Conservation (phyloP, 768 basidiomycete species). For the Psilocybe sp. region DNA sequence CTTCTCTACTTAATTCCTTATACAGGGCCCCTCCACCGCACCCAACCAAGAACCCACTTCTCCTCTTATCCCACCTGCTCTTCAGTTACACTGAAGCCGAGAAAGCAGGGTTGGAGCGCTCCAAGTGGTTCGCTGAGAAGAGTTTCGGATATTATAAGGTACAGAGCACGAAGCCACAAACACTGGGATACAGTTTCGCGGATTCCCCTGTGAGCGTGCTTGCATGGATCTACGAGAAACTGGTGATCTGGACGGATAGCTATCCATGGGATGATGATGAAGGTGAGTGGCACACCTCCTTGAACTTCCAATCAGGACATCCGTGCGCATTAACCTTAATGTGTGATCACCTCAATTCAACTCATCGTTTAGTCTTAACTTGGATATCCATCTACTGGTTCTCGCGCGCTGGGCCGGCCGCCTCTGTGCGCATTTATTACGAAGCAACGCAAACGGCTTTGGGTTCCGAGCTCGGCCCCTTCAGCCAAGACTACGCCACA, state of each 20-base stretch:
- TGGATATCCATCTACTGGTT: conserved; percentile 63
- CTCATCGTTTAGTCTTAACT: conserved; percentile 38
- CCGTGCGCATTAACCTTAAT: neutral
- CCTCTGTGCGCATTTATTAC: conserved; percentile 57
- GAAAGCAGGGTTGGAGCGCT: neutral
- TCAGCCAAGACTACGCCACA: conserved; percentile 6
- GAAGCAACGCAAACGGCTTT: conserved; percentile 29
- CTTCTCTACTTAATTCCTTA: neutral
- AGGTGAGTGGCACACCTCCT: conserved; percentile 20
- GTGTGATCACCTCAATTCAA: neutral
- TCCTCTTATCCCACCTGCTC: conserved; percentile 24
- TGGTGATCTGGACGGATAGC: neutral
- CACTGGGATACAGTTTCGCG: conserved; percentile 36
- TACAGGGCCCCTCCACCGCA: too few relatives aligned
- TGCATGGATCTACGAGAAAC: conserved; percentile 23
- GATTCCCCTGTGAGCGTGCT: conserved; percentile 44
- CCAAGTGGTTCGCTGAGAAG: neutral
- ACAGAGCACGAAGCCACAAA: conserved; percentile 33
- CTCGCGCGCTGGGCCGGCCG: conserved; percentile 54
- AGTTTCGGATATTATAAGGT: conserved; percentile 23
- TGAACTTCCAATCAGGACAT: neutral
- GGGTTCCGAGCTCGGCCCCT: conserved; percentile 6
- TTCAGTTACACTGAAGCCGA: conserved; percentile 24
- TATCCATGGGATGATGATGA: conserved; percentile 39
- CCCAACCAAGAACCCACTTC: conserved; percentile 13